Evolutionary conservation across 2,329 filamentous ascomycete genomes (phyloP).

Genomic region (Cercospora brassicicola): DNA sequence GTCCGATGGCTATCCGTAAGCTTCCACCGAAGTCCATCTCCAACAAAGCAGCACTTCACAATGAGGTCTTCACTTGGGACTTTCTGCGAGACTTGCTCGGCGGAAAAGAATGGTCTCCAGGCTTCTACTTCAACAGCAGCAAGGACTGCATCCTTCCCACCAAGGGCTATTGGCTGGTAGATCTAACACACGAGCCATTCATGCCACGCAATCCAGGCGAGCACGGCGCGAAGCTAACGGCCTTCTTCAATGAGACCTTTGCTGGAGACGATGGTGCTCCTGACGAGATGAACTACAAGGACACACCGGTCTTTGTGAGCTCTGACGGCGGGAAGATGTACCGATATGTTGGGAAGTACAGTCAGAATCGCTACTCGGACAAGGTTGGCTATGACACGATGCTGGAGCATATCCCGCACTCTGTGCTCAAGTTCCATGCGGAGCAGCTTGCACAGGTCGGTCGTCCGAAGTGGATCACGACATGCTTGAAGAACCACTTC

Average conservation of each 20-base stretch:
- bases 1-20: constrained; percentile 40
- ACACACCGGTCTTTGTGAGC: constrained; percentile 47
- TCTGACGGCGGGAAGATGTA: constrained; percentile 34
- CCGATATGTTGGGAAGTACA: constrained; percentile 50
- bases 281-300: constrained; percentile 33
- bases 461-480: constrained; percentile 47
- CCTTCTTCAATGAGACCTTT: constrained; percentile 46
- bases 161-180: constrained; percentile 47
- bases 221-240: constrained; percentile 50
- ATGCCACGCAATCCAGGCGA: constrained; percentile 43
- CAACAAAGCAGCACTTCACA: neutral
- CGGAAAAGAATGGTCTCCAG: constrained; percentile 44
- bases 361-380: constrained; percentile 47
- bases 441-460: constrained; percentile 38
- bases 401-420: constrained; percentile 40
- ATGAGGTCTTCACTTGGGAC: constrained; percentile 42
- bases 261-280: constrained; percentile 31
- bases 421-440: constrained; percentile 43
- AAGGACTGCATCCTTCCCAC: constrained; percentile 31
- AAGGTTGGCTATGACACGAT: constrained; percentile 48
- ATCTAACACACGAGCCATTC: constrained; percentile 44
- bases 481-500: constrained; percentile 45
- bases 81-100: constrained; percentile 43
- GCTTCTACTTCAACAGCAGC: constrained; percentile 42
- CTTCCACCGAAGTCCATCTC: constrained; percentile 31